A percentile compares a stretch with the other conserved stretches of the same genome.
Evolutionary conservation across 1,284 basidiomycete species (phyloP).

Genomic region (Coriolopsis trogii): DNA sequence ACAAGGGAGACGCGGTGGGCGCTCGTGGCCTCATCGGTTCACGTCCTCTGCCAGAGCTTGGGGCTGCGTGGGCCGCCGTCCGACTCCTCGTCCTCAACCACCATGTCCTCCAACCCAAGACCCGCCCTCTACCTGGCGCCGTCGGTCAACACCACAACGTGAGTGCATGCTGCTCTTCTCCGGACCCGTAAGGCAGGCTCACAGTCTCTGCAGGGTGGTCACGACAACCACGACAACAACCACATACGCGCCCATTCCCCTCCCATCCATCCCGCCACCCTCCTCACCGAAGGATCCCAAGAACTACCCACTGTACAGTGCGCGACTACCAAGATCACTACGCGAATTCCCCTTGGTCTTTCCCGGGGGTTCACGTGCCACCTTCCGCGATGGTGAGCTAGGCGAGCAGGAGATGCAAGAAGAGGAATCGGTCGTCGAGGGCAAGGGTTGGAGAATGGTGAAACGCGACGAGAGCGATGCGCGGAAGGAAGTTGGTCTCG

Average conservation of each 20-base stretch:
- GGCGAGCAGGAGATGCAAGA: constrained; percentile 69
- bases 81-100: constrained; percentile 32
- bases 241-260: constrained; percentile 78
- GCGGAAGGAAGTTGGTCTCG: constrained; percentile 59
- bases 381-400: constrained; percentile 69
- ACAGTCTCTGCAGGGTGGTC: constrained; percentile 60
- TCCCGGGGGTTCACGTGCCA: constrained; percentile 75
- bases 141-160: constrained; percentile 80
- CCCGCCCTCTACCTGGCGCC: constrained; percentile 71
- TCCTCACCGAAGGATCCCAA: constrained; percentile 76
- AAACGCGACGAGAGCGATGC: constrained; percentile 62
- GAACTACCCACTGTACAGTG: constrained; percentile 73
- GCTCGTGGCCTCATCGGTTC: constrained; percentile 21
- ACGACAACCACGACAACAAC: constrained; percentile 87
- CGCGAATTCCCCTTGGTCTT: constrained; percentile 77
- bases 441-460: constrained; percentile 74
- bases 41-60: constrained; percentile 20
- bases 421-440: constrained; percentile 67
- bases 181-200: constrained; percentile 28
- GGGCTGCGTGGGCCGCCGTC: constrained; percentile 21
- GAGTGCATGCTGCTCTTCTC: constrained; percentile 32
- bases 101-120: constrained; percentile 59
- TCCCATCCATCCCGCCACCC: constrained; percentile 70
- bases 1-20: constrained; percentile 19
- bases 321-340: constrained; percentile 67